These are phyloP conservation scores for Phaeosphaeriaceae sp. DNA, from an alignment of 2,329 filamentous ascomycete genomes.

Conservation along the genomic window DNA sequence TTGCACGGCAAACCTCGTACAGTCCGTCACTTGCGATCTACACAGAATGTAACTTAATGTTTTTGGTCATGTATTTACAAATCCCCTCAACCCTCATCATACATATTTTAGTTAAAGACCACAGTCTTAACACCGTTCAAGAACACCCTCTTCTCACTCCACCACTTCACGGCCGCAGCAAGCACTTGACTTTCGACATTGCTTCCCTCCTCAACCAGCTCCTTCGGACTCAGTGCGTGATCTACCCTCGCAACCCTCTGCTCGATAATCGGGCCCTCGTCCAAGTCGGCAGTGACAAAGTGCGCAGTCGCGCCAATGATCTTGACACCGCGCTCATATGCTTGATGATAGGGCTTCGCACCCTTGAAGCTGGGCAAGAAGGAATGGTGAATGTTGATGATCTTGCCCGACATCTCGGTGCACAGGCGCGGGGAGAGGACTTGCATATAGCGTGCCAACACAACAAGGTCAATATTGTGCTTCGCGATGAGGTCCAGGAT, in stretches of 20 bases:
- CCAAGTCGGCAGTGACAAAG: conserved; percentile 83
- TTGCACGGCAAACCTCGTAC: too few species aligned
- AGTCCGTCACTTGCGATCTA: neutral
- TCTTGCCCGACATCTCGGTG: conserved; percentile 79
- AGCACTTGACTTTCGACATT: conserved; percentile 86
- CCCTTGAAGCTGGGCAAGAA: conserved; percentile 90
- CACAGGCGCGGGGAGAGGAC: conserved; percentile 78
- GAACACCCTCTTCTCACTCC: conserved; percentile 78
- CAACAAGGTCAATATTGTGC: conserved; percentile 77
- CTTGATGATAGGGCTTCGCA: conserved; percentile 87
- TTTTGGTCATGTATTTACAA: conserved; percentile 3
- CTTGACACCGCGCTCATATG: conserved; percentile 85
- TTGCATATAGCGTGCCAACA: conserved; percentile 88
- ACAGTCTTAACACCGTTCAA: conserved; percentile 82
- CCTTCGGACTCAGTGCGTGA: conserved; percentile 77
- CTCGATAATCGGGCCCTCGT: conserved; percentile 89
- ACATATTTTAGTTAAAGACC: conserved; percentile 66
- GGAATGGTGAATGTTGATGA: conserved; percentile 92
- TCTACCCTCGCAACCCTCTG: conserved; percentile 80
- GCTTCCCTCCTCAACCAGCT: conserved; percentile 78
- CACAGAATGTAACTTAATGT: neutral
- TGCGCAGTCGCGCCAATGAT: conserved; percentile 87
- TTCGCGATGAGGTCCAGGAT: conserved; percentile 74
- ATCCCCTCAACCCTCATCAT: too few species aligned
- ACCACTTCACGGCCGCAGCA: conserved; percentile 83